Evolutionary conservation across 805 yeast genomes (phyloP).

Genomic region (Lachancea sp.): DNA sequence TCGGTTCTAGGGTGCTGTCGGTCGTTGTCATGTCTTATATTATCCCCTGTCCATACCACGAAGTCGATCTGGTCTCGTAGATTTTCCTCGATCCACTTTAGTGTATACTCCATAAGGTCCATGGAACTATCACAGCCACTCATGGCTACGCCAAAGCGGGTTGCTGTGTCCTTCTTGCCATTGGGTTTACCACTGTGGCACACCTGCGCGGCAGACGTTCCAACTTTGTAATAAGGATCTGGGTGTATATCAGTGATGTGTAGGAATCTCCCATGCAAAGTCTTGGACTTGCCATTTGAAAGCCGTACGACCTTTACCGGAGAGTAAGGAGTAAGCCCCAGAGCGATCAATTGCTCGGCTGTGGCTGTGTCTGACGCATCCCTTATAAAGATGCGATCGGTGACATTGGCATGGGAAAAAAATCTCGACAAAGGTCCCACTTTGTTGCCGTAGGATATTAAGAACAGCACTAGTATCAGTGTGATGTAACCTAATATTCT

Average conservation of each 20-base stretch:
- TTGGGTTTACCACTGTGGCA: conserved; percentile 46
- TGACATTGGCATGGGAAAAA: background rate
- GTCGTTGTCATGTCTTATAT: conserved; percentile 79
- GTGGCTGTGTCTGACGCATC: background rate
- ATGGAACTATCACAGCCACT: conserved; percentile 75
- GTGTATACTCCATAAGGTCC: conserved; percentile 51
- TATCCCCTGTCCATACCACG: conserved; percentile 89
- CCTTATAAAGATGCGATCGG: background rate
- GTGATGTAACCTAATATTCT: no score
- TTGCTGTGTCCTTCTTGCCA: conserved; percentile 42
- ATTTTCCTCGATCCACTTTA: conserved; percentile 59
- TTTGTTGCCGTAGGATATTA: background rate
- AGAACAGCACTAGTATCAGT: background rate
- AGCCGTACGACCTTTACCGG: conserved; percentile 5
- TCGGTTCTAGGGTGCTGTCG: conserved; percentile 69
- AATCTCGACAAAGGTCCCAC: background rate
- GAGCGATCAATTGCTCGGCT: background rate
- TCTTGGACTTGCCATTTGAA: conserved; percentile 14
- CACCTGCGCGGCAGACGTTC: conserved; percentile 40
- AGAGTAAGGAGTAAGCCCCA: conserved; percentile 17
- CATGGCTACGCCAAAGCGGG: conserved; percentile 67
- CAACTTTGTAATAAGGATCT: conserved; percentile 56
- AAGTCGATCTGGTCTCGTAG: conserved; percentile 74
- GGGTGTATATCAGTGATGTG: conserved; percentile 87
- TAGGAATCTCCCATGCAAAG: conserved; percentile 68